Base-by-base conservation (phyloP, 176 grass and related monocot species). In the Oryza glumipatula region DNA sequence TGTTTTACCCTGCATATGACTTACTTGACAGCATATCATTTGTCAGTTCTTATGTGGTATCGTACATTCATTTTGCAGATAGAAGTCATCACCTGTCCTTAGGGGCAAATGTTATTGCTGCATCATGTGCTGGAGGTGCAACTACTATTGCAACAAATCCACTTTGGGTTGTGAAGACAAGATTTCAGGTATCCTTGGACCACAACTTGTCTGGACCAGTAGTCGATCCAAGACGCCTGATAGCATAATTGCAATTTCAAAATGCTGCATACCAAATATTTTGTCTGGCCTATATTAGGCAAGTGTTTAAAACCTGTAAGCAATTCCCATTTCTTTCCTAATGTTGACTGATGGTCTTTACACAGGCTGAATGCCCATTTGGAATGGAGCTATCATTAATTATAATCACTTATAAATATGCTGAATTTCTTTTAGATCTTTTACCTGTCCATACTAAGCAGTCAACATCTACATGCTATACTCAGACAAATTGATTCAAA, bases 121-220 rank as follows among this genome's bases (percentile, higher is more conserved):
- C 95, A 85, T 95, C 95, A 87, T 92, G 95, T 81, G 95, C 95
- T 80, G 95, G 95, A 88, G 95, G 91, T 84, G 91, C 95, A 90
- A 98, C 95, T 39, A 93, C 87, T 72, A 85, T 93, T 41, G 93
- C 70, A 64, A 98, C 92, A 68, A 98, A 95, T 88, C 95, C 95
- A 85, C 95, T 98, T 39, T 98, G 95, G 95, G 95, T 98, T 81
- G 95, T 98, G 52, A 98, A 98, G 85, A 95, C 93, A 79, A 92
- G 95, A 93, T 90, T 98, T 83, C 95, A 98, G 86, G 93, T 98
- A 83, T 91, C 68, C n/a, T 78, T 32, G 83, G 43, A 19, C 33
- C 49, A 72, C 73, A 78, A n/a, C 79, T 84, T 76, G 72, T 67
- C 21, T 14, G 51, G 14, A 68, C 60, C 45, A 68, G 30, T 52